A percentile compares a stretch with the other conserved stretches of the same genome.
These are phyloP conservation scores for Zygoascus bituminiphila DNA, from an alignment of 805 yeast genomes.

Conservation along the genomic window DNA sequence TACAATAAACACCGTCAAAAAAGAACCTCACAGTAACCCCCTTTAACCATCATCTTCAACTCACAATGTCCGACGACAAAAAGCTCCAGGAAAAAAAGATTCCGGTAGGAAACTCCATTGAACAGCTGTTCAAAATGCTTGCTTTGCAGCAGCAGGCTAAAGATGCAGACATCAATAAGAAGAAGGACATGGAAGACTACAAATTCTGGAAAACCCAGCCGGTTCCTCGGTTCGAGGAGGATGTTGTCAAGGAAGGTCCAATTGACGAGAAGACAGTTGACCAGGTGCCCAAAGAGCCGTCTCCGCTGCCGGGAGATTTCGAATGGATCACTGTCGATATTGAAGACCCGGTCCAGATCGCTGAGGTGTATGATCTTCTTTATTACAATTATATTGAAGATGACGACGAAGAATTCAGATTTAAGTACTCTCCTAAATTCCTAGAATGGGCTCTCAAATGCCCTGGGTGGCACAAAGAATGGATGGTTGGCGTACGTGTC, in stretches of 20 bases:
- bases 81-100: background rate
- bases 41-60: background rate
- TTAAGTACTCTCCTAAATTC: conserved; percentile 76
- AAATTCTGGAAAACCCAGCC: conserved; percentile 99
- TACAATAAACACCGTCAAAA: no score
- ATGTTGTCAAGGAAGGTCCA: conserved; percentile 65
- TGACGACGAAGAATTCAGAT: conserved; percentile 82
- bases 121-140: conserved; percentile 18
- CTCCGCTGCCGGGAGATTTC: conserved; percentile 65
- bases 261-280: conserved; percentile 67
- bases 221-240: conserved; percentile 68
- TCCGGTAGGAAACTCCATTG: conserved; percentile 17
- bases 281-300: conserved; percentile 64
- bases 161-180: conserved; percentile 7
- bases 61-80: background rate
- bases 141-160: conserved; percentile 6
- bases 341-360: conserved; percentile 44
- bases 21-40: no score
- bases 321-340: conserved; percentile 84
- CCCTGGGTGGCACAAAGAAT: conserved; percentile 84
- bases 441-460: conserved; percentile 89
- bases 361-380: conserved; percentile 70
- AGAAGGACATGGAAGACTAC: conserved; percentile 67
- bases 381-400: conserved; percentile 94
- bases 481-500: conserved; percentile 93